These are phyloP conservation scores for Lipomyces orientalis DNA, from an alignment of 805 yeast genomes.

Conservation along the genomic window DNA sequence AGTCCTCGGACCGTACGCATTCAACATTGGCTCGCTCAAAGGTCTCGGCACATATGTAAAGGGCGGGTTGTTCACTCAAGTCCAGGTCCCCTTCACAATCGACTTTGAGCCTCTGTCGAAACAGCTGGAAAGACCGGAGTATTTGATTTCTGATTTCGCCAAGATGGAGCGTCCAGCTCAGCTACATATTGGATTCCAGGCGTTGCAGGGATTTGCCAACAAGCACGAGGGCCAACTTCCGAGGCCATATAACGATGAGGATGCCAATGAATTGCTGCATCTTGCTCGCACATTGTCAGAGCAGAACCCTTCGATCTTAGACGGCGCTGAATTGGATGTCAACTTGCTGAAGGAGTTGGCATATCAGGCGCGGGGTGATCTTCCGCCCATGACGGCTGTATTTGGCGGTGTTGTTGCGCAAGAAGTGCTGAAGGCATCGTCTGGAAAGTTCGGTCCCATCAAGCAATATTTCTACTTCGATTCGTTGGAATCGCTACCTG, in stretches of 20 bases:
- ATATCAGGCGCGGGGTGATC: conserved; percentile 87
- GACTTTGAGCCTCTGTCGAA: conserved; percentile 66
- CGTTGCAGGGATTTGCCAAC: conserved; percentile 73
- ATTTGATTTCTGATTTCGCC: conserved; percentile 82
- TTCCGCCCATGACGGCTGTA: conserved; percentile 87
- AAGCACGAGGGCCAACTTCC: conserved; percentile 73
- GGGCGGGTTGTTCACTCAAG: conserved; percentile 93
- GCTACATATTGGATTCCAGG: conserved; percentile 90
- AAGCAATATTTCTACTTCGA: conserved; percentile 93
- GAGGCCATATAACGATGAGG: conserved; percentile 72
- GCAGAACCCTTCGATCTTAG: conserved; percentile 63
- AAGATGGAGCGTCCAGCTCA: conserved; percentile 92
- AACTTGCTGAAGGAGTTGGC: conserved; percentile 73
- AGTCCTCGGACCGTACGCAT: conserved; percentile 95
- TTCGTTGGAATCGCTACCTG: conserved; percentile 87
- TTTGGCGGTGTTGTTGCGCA: conserved; percentile 96
- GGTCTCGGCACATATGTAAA: conserved; percentile 70
- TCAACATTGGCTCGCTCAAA: conserved; percentile 63
- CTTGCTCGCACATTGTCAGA: conserved; percentile 64
- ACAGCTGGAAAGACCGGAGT: conserved; percentile 81
- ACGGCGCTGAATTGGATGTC: conserved; percentile 62
- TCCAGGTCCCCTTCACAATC: conserved; percentile 74
- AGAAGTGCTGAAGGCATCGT: conserved; percentile 92
- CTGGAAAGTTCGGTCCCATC: conserved; percentile 93
- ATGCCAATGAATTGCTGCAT: conserved; percentile 69